phyloP scores from a whole-genome alignment of 768 basidiomycete species.

The Trametes cingulata region DNA sequence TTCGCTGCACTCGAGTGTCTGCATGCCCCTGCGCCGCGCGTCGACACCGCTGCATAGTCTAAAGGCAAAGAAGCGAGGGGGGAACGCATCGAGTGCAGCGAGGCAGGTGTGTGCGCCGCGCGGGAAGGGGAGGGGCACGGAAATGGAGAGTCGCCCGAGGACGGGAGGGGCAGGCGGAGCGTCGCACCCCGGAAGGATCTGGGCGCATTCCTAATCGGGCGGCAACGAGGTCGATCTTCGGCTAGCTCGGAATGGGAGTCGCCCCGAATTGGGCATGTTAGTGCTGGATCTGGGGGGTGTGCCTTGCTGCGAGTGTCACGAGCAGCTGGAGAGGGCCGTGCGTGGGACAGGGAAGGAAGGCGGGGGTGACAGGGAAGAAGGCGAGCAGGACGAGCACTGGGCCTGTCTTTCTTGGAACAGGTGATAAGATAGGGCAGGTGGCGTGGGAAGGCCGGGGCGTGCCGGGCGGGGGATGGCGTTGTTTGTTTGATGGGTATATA shows the following conservation, averaged over 20 bases:
- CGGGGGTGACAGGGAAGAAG: constrained; percentile 21
- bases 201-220: constrained; percentile 21
- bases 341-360: constrained; percentile 23
- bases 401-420: constrained; percentile 17
- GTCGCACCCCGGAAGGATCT: constrained; percentile 16
- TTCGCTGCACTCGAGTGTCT: neutral
- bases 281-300: constrained; percentile 15
- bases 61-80: neutral
- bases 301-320: constrained; percentile 25
- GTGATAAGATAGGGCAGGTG: constrained; percentile 25
- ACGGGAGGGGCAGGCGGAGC: constrained; percentile 3
- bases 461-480: constrained; percentile 22
- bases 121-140: constrained; percentile 10
- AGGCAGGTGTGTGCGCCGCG: constrained; percentile 1
- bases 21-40: neutral
- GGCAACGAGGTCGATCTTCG: constrained; percentile 26
- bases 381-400: constrained; percentile 17
- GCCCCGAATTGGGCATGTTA: constrained; percentile 10
- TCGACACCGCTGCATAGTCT: neutral
- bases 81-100: neutral
- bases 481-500: constrained; percentile 28
- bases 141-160: constrained; percentile 12
- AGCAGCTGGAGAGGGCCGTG: constrained; percentile 20
- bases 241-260: constrained; percentile 24
- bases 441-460: constrained; percentile 22